Conservation (phyloP, 495 filamentous ascomycete genomes). For the Hyaloscypha bicolor region DNA sequence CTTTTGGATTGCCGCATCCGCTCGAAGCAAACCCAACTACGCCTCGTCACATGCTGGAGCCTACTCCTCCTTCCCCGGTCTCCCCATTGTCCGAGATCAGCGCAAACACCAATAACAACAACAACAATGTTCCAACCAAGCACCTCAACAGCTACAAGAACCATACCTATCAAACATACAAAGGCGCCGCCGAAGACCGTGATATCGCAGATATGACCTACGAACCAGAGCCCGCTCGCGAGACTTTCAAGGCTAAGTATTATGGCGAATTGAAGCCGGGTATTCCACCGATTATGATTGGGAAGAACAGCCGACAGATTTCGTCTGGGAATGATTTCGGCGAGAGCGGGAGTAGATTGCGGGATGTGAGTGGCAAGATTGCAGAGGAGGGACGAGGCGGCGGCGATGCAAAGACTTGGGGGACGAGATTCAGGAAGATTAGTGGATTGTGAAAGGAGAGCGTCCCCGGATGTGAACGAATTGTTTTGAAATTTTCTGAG, state of each 20-base stretch:
- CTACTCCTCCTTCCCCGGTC: slow-evolving; percentile 32
- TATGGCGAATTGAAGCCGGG: slow-evolving; percentile 50
- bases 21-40: slow-evolving; percentile 45
- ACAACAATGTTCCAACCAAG: slow-evolving; percentile 3
- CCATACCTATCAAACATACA: not conserved
- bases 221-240: not conserved
- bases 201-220: slow-evolving; percentile 38
- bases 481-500: not conserved
- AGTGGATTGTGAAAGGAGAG: slow-evolving; percentile 18
- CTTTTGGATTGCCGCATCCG: slow-evolving; percentile 43
- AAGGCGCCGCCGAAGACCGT: not conserved
- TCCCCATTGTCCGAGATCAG: slow-evolving; percentile 44
- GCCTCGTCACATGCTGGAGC: slow-evolving; percentile 5
- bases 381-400: slow-evolving; percentile 80
- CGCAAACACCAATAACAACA: slow-evolving; percentile 36
- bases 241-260: slow-evolving; percentile 48
- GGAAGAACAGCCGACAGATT: slow-evolving; percentile 41
- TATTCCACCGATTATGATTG: slow-evolving; percentile 50
- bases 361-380: slow-evolving; percentile 82
- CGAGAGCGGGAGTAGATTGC: slow-evolving; percentile 34
- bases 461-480: not conserved
- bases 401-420: slow-evolving; percentile 24
- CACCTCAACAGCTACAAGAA: not conserved
- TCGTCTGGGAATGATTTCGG: slow-evolving; percentile 63
- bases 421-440: slow-evolving; percentile 31